These are phyloP conservation scores for Rhodamnia argentea DNA, from an alignment of 345 rosid species.

Conservation along the genomic window DNA sequence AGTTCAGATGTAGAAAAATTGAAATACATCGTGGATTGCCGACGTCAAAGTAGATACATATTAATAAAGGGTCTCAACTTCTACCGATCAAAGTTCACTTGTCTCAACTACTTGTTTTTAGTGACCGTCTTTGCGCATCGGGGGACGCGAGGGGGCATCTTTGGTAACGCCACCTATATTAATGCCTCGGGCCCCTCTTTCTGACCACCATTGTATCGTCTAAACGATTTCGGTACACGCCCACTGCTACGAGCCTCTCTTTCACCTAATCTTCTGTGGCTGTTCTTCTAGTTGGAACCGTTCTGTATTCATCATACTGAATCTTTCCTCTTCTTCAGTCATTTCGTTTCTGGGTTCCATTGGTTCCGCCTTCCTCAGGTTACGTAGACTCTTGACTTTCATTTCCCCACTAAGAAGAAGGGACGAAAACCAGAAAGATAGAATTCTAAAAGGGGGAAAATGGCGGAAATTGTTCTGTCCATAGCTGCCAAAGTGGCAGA, in stretches of 20 bases:
- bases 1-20: too few relatives aligned
- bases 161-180: too few relatives aligned
- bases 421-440: background rate
- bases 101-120: too few relatives aligned
- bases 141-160: too few relatives aligned
- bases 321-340: background rate
- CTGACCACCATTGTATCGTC: background rate
- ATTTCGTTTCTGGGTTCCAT: background rate
- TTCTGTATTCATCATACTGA: background rate
- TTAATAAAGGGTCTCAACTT: too few relatives aligned
- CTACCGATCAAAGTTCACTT: too few relatives aligned
- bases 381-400: background rate
- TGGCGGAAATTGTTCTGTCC: background rate
- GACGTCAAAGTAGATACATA: too few relatives aligned
- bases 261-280: background rate
- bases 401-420: background rate
- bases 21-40: too few relatives aligned
- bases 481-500: background rate
- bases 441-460: background rate
- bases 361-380: background rate
- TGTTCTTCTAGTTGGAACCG: background rate
- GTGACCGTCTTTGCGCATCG: too few relatives aligned
- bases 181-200: background rate
- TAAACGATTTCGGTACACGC: background rate
- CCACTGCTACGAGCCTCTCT: background rate